Base-by-base conservation (phyloP, 495 filamentous ascomycete genomes). In the Cercophora sp. region DNA sequence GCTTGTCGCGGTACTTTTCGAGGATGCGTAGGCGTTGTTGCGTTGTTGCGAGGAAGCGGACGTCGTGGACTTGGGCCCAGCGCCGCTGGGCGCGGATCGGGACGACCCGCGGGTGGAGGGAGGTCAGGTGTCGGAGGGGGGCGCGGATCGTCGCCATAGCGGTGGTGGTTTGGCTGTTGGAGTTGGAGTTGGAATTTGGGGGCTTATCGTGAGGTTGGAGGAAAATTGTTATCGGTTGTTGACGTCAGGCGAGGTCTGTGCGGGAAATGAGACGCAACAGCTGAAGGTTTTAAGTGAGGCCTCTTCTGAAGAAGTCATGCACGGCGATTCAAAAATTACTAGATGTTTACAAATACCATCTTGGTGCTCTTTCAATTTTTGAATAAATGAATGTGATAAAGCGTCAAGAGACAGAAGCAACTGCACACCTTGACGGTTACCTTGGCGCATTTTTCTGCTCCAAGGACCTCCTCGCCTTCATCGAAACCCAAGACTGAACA, bases 41-140 rank as follows among this genome's bases (percentile, higher is more conserved):
- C 23, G 76, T 73, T 24, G 75, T 76, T 19, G 85, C 86, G 16
- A 96, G 75, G 75, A 93, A 95, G 36, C 91, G 89, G 37, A 94
- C 84, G 70, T 96, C 89, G 69, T 92, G 88, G 8, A 96, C 91
- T 56, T 86, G 88, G 8, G 93, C 94, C 86, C 88, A 91, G 58
- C 94, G 82, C 46, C 87, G 79, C 63, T 97, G 93, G 56, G 66
- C 27, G 5, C 24, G 26, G 4, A 19, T 20, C 19, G 23, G 27
- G 16, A 42, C 20, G 18, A 31, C 16, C 16, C 42, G 41, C 55
- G 46, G 66, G 65, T 18, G 62, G 54, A 1, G 59, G 24, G 36
- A 23, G 35, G 56, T 34, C 26, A 73, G 60, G 64, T 66, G 65
- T 46, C 70, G 67, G 26, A 74, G 67, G 24, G 69, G 60, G 24